Conservation (phyloP, 2,329 filamentous ascomycete genomes). For the Fusarium tupiense region DNA sequence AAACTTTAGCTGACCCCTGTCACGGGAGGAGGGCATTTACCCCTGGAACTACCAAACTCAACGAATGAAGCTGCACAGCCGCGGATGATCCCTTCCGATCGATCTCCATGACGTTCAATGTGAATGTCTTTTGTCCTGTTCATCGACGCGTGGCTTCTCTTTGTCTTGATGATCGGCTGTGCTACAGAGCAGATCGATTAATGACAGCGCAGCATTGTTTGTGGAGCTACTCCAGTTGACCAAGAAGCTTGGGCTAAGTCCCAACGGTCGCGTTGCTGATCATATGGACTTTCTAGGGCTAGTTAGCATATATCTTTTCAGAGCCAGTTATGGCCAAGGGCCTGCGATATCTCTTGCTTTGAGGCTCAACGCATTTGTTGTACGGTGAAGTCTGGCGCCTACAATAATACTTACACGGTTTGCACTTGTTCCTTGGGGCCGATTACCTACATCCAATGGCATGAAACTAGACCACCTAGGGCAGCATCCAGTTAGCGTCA, state of each 20-base stretch:
- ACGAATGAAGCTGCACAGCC: not conserved
- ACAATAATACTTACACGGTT: not conserved
- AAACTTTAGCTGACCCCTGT: constrained; percentile 34
- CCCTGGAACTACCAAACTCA: constrained; percentile 25
- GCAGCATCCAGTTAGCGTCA: not conserved
- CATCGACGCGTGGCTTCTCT: constrained; percentile 23
- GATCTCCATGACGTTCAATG: not conserved
- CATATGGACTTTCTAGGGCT: constrained; percentile 7
- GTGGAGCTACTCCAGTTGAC: constrained; percentile 25
- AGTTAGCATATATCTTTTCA: not conserved
- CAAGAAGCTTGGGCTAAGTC: constrained; percentile 19
- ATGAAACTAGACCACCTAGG: not conserved
- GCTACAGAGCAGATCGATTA: constrained; percentile 5
- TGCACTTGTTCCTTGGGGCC: not conserved
- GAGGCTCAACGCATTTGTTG: not conserved
- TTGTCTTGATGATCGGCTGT: constrained; percentile 10
- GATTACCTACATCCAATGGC: not conserved
- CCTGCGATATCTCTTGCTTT: not conserved
- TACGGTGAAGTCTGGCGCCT: not conserved
- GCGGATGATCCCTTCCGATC: not conserved
- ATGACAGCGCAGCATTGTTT: constrained; percentile 27
- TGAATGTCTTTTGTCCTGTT: not conserved
- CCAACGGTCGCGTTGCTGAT: constrained; percentile 29
- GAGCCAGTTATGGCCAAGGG: not conserved
- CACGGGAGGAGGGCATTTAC: constrained; percentile 21